Percentiles rank a stretch among this genome's conserved stretches.
Evolutionary conservation across 2,329 filamentous ascomycete species (phyloP).

Genomic region (Pseudofabraea citricarpa): DNA sequence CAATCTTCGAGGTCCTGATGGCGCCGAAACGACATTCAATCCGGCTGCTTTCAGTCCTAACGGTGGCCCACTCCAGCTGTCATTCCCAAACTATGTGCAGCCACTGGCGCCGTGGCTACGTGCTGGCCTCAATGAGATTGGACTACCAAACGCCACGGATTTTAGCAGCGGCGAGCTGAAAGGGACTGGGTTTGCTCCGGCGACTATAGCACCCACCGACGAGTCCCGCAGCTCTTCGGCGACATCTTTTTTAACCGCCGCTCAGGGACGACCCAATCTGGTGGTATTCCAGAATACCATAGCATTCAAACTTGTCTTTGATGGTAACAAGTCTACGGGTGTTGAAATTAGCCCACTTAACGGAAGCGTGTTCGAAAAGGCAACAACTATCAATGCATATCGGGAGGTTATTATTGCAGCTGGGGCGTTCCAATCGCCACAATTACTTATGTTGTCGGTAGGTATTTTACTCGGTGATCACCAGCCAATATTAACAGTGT

Average conservation of each 20-base stretch:
- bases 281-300: conserved; percentile 12
- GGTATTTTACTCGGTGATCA: too few species aligned
- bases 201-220: conserved; percentile 10
- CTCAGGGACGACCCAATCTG: conserved; percentile 4
- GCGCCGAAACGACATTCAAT: not conserved
- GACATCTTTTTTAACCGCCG: conserved; percentile 8
- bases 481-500: too few species aligned
- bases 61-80: not conserved
- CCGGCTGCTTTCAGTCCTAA: not conserved
- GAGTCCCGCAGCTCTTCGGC: conserved; percentile 12
- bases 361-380: not conserved
- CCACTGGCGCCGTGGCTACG: conserved; percentile 5
- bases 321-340: conserved; percentile 7
- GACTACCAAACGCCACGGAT: conserved; percentile 7
- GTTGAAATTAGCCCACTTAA: not conserved
- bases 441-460: conserved; percentile 44
- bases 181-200: conserved; percentile 5
- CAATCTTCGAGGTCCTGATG: too few species aligned
- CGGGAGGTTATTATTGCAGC: conserved; percentile 43
- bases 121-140: conserved; percentile 9
- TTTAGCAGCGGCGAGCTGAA: conserved; percentile 15
- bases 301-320: conserved; percentile 13
- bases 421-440: conserved; percentile 43
- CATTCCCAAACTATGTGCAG: not conserved
- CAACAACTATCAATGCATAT: not conserved